Evolutionary conservation across 768 basidiomycete genomes (phyloP), one percentile per base, ranked within the genome.

Genomic region (Boletus tomentosulus): DNA sequence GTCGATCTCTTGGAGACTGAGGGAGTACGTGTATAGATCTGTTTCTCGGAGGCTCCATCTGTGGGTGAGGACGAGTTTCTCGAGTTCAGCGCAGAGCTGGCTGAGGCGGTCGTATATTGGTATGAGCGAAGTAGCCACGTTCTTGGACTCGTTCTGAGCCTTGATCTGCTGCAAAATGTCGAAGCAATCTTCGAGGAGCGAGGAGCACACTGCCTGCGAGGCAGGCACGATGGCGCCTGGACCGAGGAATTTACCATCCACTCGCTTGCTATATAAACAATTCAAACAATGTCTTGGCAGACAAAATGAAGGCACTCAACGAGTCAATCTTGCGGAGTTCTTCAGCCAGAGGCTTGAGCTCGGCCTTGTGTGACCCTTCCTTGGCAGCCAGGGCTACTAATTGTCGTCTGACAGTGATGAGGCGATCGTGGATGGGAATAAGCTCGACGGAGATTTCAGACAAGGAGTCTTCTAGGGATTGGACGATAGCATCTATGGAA

Each of bases 21-120:
- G 76, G 22, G 92, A 91, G 71, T 96, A 98, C 71, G 92, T 98
- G 79, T 84, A 93, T 22, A 96, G 74, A 62, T 96, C 93, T 1
- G 91, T 92, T 77, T 99, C 97, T 41, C 95, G 79, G 51, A 99
- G 74, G 56, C 87, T 98, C 97, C 97, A 99, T 34, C 97, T 86
- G 68, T 96, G 97, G 1, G 97, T 98, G 60, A 98, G 76, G 30
- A 89, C 91, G 61, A 99, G 76, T 58, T 87, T 84, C 74, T 99
- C 97, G 49, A 99, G 77, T 69, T 98, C 91, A 7, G 82, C 76
- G 50, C 94, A 82, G 63, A 98, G 85, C 63, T 89, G 89, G 56
- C 76, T 81, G 62, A 99, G 79, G 24, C 97, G 83, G 64, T 99
- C 97, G 67, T 94, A 89, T 57, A 98, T 95, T 1, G 94, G 92